Evolutionary conservation across 306 rosid genomes (phyloP).

Genomic region (Castanopsis chinensis): DNA sequence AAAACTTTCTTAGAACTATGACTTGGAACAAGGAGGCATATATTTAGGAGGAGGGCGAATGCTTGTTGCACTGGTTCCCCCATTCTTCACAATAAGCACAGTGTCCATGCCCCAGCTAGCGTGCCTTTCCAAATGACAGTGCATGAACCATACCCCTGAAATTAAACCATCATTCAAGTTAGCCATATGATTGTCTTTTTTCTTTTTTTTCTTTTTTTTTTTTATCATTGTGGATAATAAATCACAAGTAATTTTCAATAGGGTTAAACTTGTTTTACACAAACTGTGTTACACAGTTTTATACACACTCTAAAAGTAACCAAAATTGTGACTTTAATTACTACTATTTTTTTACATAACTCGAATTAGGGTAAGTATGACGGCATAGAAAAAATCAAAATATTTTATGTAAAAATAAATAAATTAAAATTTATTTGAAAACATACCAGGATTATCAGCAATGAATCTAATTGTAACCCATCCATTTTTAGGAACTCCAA

Average conservation of each 20-base stretch:
- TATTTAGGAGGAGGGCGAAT: not conserved
- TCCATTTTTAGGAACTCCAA: constrained; percentile 34
- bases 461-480: constrained; percentile 30
- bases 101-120: constrained; percentile 1
- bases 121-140: constrained; percentile 7
- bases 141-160: not conserved
- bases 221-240: not conserved
- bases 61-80: not conserved
- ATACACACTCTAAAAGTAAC: no score
- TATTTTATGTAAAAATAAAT: no score
- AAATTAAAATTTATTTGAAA: not conserved
- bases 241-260: not conserved
- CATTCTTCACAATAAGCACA: constrained; percentile 2
- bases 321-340: no score
- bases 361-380: no score
- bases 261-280: no score
- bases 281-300: no score
- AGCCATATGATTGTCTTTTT: not conserved
- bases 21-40: not conserved
- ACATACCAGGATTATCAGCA: constrained; percentile 33
- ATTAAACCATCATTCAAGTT: not conserved
- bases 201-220: no score
- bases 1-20: not conserved
- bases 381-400: no score
- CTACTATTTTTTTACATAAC: no score